Conservation (phyloP, 2,329 filamentous ascomycete species). For the Fusarium virguliforme region DNA sequence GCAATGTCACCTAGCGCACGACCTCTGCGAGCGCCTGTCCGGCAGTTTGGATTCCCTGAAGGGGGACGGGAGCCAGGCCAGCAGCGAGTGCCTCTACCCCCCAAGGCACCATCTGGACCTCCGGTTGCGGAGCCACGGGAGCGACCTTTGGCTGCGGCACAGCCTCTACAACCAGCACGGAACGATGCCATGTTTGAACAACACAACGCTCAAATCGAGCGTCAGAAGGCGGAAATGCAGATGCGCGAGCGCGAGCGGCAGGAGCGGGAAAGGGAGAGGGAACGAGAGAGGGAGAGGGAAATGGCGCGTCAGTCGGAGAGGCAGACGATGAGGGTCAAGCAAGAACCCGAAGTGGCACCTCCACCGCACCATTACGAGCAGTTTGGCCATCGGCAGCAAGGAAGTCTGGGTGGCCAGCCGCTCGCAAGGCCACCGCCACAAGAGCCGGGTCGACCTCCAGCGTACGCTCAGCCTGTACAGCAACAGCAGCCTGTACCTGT, state of each 20-base stretch:
- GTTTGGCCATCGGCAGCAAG: constrained; percentile 60
- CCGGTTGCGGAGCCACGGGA: constrained; percentile 56
- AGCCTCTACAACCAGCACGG: constrained; percentile 55
- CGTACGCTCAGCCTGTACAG: constrained; percentile 52
- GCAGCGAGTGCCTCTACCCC: constrained; percentile 60
- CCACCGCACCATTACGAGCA: constrained; percentile 63
- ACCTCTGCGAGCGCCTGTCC: constrained; percentile 62
- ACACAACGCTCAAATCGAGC: constrained; percentile 51
- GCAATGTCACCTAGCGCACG: constrained; percentile 65
- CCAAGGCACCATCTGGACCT: constrained; percentile 56
- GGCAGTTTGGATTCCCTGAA: constrained; percentile 64
- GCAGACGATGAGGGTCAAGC: constrained; percentile 62
- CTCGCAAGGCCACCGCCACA: constrained; percentile 59
- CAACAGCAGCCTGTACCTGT: constrained; percentile 52
- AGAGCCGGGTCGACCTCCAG: constrained; percentile 61
- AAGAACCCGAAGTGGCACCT: constrained; percentile 64
- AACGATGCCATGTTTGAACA: constrained; percentile 56
- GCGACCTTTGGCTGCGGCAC: constrained; percentile 55
- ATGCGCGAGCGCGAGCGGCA: constrained; percentile 52
- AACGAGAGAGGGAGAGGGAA: constrained; percentile 51
- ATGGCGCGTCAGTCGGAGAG: constrained; percentile 52
- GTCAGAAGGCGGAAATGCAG: constrained; percentile 55
- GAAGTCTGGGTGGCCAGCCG: constrained; percentile 58
- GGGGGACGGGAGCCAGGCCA: constrained; percentile 54
- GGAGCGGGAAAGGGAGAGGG: constrained; percentile 46